Conservation (phyloP, 441 rosid genomes). For the Arabidopsis hybrid region DNA sequence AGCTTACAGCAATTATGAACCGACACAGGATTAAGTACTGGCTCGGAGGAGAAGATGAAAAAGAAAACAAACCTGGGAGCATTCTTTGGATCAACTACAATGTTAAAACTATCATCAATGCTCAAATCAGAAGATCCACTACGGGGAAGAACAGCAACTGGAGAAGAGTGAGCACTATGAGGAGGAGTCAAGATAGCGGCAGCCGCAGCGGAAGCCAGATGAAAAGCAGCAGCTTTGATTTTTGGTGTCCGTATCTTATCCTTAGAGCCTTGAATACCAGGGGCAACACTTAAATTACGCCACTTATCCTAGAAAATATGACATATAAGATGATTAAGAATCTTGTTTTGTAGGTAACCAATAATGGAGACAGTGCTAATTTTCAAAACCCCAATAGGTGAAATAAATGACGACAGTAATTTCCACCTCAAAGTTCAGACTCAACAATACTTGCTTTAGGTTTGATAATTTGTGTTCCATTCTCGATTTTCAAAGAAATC, state of each 20-base stretch:
- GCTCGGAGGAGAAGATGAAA: conserved; percentile 38
- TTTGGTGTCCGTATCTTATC: conserved; percentile 67
- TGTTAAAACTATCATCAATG: conserved; percentile 48
- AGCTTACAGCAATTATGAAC: conserved; percentile 11
- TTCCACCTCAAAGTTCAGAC: neutral
- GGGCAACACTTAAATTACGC: conserved; percentile 81
- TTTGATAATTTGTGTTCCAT: conserved; percentile 2
- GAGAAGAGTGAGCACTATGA: conserved; percentile 41
- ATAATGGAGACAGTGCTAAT: neutral
- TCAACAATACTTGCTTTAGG: conserved; percentile 8
- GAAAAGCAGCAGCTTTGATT: conserved; percentile 54
- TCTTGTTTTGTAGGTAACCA: conserved; percentile 17
- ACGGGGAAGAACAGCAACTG: conserved; percentile 25
- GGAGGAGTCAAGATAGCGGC: conserved; percentile 41
- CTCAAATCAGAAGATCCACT: conserved; percentile 43
- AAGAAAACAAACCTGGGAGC: conserved; percentile 55
- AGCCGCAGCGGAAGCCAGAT: conserved; percentile 49
- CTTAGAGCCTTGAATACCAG: conserved; percentile 65
- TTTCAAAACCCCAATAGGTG: conserved; percentile 17
- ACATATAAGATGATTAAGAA: conserved; percentile 23
- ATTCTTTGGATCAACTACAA: conserved; percentile 52
- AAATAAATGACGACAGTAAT: neutral
- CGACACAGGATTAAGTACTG: conserved; percentile 3
- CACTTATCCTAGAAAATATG: conserved; percentile 70
- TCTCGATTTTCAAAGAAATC: neutral